phyloP scores from a whole-genome alignment of 129 eudicot genomes.

The Scalesia atractyloides region DNA sequence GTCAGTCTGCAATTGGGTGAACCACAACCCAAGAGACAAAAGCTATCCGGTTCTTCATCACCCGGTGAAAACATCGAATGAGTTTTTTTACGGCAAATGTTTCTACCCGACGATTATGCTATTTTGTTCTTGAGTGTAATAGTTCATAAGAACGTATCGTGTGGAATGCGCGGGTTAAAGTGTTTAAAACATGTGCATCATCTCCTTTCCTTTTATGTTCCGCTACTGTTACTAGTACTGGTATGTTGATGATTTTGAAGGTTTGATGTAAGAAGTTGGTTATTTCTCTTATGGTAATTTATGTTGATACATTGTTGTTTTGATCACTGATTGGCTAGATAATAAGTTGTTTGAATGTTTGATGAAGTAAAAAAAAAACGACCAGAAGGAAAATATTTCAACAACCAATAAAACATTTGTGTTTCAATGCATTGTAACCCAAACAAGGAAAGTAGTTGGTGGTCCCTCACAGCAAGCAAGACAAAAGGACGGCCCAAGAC shows the following conservation, averaged over 20 bases:
- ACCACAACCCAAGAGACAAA: slow-evolving; percentile 60
- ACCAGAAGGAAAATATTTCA: not conserved
- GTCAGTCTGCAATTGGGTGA: slow-evolving; percentile 66
- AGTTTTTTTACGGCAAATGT: slow-evolving; percentile 10
- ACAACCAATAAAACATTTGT: not conserved
- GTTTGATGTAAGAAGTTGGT: not conserved
- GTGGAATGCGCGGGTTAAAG: slow-evolving; percentile 9
- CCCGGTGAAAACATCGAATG: slow-evolving; percentile 8
- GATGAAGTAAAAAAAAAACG: not conserved
- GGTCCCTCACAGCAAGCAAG: slow-evolving; percentile 22
- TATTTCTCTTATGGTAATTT: not conserved
- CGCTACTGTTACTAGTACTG: slow-evolving; percentile 4
- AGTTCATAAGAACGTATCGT: slow-evolving; percentile 8
- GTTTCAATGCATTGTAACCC: not conserved
- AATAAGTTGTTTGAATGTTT: not conserved
- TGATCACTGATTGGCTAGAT: not conserved
- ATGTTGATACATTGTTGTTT: not conserved
- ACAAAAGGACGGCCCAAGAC: slow-evolving; percentile 22
- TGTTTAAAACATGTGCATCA: slow-evolving; percentile 12
- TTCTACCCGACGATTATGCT: slow-evolving; percentile 18
- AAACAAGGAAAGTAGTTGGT: not conserved
- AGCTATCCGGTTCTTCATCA: slow-evolving; percentile 39
- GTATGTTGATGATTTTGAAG: not conserved
- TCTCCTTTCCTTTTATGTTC: slow-evolving; percentile 12
- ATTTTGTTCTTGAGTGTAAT: slow-evolving; percentile 8